Base-by-base conservation (phyloP, 257 asterid genomes). In the Leptodermis oblonga region DNA sequence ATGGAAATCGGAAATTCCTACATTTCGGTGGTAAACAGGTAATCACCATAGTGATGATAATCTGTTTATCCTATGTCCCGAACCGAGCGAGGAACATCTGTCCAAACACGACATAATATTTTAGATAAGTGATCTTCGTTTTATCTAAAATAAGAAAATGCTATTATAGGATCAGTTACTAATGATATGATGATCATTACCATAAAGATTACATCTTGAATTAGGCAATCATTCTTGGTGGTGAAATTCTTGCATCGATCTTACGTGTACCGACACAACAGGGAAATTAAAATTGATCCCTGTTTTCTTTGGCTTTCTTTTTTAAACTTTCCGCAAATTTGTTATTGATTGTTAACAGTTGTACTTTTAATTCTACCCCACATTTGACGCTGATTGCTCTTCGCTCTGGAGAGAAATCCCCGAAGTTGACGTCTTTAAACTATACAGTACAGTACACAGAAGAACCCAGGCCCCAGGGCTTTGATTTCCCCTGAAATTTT, bases 301-400 rank as follows among this genome's bases (percentile, higher is more conserved):
- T n/a, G n/a, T n/a, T n/a, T n/a, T n/a, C n/a, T n/a, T n/a, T n/a
- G n/a, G n/a, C n/a, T n/a, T n/a, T n/a, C n/a, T n/a, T n/a, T n/a
- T n/a, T n/a, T n/a, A n/a, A n/a, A n/a, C n/a, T n/a, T n/a, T n/a
- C n/a, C n/a, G n/a, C n/a, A n/a, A n/a, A n/a, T n/a, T n/a, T n/a
- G n/a, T n/a, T n/a, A n/a, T n/a, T n/a, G n/a, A n/a, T n/a, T n/a
- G n/a, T n/a, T n/a, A 6, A 60, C 65, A 60, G 65, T 33, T 60
- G 65, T 60, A 60, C 65, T 58, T 58, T 15, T 61, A 8, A 23
- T 31, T 49, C 22, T 67, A 18, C 49, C 36, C 63, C 72, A 52
- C 52, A 39, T 13, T n/a, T 61, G 46, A 33, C n/a, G 71, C 51
- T 33, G 48, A n/a, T 51, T 34, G 7, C 11, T 42, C 1, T 26